Evolutionary conservation across 1,284 basidiomycete species (phyloP), one percentile per base, ranked within the genome.

Genomic region (Ceratobasidium theobromae): DNA sequence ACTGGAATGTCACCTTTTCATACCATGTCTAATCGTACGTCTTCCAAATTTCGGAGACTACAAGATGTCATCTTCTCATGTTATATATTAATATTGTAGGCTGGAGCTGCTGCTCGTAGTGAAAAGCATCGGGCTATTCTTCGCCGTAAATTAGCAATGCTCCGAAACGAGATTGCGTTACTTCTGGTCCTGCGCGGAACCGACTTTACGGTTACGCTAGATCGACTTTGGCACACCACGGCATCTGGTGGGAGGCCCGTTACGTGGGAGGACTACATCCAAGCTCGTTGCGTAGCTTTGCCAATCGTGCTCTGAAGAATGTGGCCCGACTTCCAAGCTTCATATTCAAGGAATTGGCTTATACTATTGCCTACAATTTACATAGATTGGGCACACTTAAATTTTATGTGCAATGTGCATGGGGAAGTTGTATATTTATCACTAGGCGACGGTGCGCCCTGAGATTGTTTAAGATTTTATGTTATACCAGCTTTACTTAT

Each of bases 21-120:
- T 62, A 23, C 58, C 58, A 11, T 52, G 46, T 25, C 16, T 62
- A 3, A 40, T 62, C 27, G 57, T 60, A 38, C n/a, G 57, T 49
- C 16, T 4, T 28, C 14, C 12, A 18, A 8, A 1, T 30, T 21
- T n/a, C 27, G 27, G 27, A 25, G 14, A 27, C 30, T 53, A 18
- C 27, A 14, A 12, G 5, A n/a, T 25, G 21, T 23, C 6, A 28
- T 32, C 2, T 18, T 45, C 27, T 46, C 4, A 28, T n/a, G n/a
- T n/a, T n/a, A n/a, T 53, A 18, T 21, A 11, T 23, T 33, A 16
- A 16, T 30, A 30, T 30, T 49, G 12, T 18, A 60, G 57, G 57
- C 57, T 14, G 57, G 57, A 11, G 32, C 40, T 25, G 57, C 45
- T 9, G 57, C 57, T 18, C 46, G 57, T 4, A 30, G 11, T 18